These are phyloP conservation scores for Globisporangium rhizosaccharum DNA, from an alignment of 352 stramenopile genomes.

Conservation along the genomic window DNA sequence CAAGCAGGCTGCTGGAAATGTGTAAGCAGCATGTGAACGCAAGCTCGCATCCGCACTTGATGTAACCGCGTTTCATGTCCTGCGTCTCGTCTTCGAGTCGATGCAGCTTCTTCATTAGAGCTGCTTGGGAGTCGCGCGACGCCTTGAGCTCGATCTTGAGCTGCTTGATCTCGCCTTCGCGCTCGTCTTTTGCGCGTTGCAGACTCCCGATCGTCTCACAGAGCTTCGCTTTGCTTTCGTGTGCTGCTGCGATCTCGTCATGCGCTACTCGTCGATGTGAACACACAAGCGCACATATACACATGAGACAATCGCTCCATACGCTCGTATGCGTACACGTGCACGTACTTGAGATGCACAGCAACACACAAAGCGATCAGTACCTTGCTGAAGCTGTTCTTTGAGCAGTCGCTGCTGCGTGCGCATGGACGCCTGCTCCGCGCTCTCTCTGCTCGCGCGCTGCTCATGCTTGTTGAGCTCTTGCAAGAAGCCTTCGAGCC, in stretches of 20 bases:
- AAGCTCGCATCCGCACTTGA: slow-evolving; percentile 23
- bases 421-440: slow-evolving; percentile 35
- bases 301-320: too few species aligned
- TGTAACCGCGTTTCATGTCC: slow-evolving; percentile 52
- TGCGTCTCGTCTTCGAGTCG: slow-evolving; percentile 28
- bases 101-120: slow-evolving; percentile 42
- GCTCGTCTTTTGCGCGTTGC: slow-evolving; percentile 38
- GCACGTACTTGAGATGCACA: neutral
- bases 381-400: slow-evolving; percentile 50
- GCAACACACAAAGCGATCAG: neutral
- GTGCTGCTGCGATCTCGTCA: slow-evolving; percentile 43
- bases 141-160: slow-evolving; percentile 41
- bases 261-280: slow-evolving; percentile 25
- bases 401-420: slow-evolving; percentile 50
- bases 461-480: slow-evolving; percentile 48
- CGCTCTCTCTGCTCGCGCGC: slow-evolving; percentile 31
- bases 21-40: neutral
- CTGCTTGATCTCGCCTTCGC: slow-evolving; percentile 34
- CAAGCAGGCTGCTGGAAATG: neutral
- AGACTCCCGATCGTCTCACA: slow-evolving; percentile 57
- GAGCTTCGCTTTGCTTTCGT: slow-evolving; percentile 39
- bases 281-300: neutral
- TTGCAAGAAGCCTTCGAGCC: slow-evolving; percentile 51
- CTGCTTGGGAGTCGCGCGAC: slow-evolving; percentile 36
- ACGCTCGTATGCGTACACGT: neutral